These are phyloP conservation scores for Yarrowia yakushimensis DNA, from an alignment of 805 yeast species.

Conservation along the genomic window DNA sequence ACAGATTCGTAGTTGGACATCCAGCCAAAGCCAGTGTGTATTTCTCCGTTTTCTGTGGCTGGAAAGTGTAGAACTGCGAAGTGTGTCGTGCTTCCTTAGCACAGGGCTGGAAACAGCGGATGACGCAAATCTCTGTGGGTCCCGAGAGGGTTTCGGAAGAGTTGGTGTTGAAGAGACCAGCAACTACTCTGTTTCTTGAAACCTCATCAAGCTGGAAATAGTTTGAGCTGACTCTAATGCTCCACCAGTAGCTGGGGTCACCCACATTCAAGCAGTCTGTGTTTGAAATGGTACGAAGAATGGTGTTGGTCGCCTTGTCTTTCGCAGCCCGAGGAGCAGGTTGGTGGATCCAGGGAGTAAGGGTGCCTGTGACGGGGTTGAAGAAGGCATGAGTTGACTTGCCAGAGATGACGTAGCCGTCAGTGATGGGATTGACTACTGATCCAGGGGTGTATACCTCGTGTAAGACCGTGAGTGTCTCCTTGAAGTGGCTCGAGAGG, in stretches of 20 bases:
- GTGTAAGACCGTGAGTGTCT: not conserved
- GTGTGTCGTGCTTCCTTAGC: not conserved
- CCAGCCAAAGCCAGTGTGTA: not conserved
- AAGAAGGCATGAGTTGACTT: not conserved
- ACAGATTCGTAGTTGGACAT: not conserved
- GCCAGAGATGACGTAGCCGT: not conserved
- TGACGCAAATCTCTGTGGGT: not conserved
- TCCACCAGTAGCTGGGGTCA: slow-evolving; percentile 8
- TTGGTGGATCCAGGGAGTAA: slow-evolving; percentile 7
- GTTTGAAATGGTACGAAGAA: not conserved
- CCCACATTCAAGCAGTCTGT: not conserved
- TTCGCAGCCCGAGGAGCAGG: not conserved
- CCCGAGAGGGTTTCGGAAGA: not conserved
- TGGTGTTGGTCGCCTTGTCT: not conserved
- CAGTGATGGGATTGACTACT: not conserved
- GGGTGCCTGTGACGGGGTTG: not conserved
- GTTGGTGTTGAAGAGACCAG: not conserved
- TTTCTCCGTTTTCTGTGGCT: not conserved
- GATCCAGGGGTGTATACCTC: not conserved
- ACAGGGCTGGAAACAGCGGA: not conserved
- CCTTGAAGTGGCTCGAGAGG: not conserved
- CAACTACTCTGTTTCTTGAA: not conserved
- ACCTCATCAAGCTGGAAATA: not conserved
- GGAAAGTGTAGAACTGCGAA: not conserved
- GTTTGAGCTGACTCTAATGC: not conserved